Percentiles rank a stretch among this genome's conserved stretches.
Evolutionary conservation across 2,329 filamentous ascomycete species (phyloP).

Genomic region (Neoarthrinium moseri): DNA sequence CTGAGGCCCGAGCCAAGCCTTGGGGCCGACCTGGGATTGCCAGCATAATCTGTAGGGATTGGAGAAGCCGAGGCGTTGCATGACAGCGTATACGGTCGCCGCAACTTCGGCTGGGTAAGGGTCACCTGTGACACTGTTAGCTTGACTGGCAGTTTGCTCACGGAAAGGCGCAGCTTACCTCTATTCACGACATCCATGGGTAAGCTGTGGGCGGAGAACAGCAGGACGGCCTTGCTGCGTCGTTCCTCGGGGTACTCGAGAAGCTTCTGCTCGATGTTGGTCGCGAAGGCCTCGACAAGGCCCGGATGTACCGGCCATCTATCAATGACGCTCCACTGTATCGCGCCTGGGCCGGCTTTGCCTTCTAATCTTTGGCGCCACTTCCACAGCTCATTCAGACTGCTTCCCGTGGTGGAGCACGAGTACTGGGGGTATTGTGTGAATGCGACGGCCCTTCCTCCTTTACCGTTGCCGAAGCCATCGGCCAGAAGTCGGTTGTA

Average conservation of each 20-base stretch:
- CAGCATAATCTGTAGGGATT: constrained; percentile 94
- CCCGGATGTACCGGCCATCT: constrained; percentile 93
- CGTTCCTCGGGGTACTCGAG: constrained; percentile 80
- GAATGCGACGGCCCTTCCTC: constrained; percentile 93
- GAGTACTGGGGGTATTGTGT: constrained; percentile 99
- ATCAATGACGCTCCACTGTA: constrained; percentile 97
- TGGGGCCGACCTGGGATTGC: constrained; percentile 97
- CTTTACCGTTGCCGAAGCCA: constrained; percentile 84
- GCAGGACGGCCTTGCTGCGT: constrained; percentile 75
- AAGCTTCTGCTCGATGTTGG: constrained; percentile 85
- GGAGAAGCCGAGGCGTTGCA: constrained; percentile 81
- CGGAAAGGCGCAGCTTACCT: constrained; percentile 55
- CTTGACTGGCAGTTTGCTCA: background rate
- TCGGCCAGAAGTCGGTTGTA: constrained; percentile 81
- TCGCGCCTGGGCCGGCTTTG: constrained; percentile 67
- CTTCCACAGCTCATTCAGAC: constrained; percentile 96
- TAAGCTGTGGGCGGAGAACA: constrained; percentile 94
- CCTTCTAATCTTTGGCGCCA: constrained; percentile 88
- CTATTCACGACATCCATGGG: constrained; percentile 98
- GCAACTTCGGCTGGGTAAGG: constrained; percentile 95
- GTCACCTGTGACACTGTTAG: constrained; percentile 60
- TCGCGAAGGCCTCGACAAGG: constrained; percentile 86
- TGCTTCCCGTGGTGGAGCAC: constrained; percentile 95
- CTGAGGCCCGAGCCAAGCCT: constrained; percentile 92
- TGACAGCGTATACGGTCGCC: constrained; percentile 95